phyloP scores from a whole-genome alignment of 345 rosid genomes.

The Arabis alpina region DNA sequence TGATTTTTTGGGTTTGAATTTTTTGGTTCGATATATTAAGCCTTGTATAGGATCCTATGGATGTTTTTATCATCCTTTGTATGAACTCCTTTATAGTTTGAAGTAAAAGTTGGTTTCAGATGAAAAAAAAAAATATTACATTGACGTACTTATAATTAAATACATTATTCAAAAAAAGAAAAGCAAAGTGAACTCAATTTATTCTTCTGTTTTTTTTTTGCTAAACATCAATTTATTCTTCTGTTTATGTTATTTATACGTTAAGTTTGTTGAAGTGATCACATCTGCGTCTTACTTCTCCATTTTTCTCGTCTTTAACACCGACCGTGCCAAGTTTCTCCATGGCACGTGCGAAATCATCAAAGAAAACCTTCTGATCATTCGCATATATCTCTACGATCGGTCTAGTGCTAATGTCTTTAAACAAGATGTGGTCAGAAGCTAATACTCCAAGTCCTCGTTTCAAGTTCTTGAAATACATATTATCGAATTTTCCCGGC shows the following conservation, averaged over 20 bases:
- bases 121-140: too few relatives aligned
- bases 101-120: too few relatives aligned
- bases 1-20: too few relatives aligned
- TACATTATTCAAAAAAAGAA: neutral
- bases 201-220: neutral
- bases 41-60: too few relatives aligned
- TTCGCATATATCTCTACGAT: slow-evolving; percentile 48
- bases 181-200: neutral
- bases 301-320: slow-evolving; percentile 50
- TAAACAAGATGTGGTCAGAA: slow-evolving; percentile 41
- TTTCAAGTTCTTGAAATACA: slow-evolving; percentile 52
- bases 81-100: too few relatives aligned
- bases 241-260: slow-evolving; percentile 12
- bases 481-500: slow-evolving; percentile 58
- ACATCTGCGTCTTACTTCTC: slow-evolving; percentile 60
- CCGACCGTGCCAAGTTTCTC: slow-evolving; percentile 46
- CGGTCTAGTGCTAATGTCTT: slow-evolving; percentile 49
- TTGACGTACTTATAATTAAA: neutral
- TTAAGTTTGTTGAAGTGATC: slow-evolving; percentile 47
- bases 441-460: slow-evolving; percentile 50
- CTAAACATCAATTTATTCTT: neutral
- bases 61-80: too few relatives aligned
- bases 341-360: slow-evolving; percentile 55
- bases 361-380: slow-evolving; percentile 47
- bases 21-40: too few relatives aligned